Conservation (phyloP, 2,329 filamentous ascomycete genomes). For the Pseudophaeomoniella oleicola region DNA sequence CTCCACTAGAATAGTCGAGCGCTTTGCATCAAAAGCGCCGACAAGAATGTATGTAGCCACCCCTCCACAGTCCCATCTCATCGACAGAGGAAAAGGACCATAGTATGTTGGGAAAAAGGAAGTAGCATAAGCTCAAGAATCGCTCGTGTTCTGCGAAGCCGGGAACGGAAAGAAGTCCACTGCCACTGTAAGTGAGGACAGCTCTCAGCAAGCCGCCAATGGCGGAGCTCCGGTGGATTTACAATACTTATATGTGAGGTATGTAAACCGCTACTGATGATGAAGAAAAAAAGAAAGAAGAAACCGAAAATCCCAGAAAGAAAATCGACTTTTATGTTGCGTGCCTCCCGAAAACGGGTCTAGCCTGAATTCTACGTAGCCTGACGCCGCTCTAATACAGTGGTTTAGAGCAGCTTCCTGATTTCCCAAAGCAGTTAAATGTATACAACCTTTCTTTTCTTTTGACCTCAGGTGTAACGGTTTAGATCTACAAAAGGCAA, state of each 20-base stretch:
- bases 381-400: no score
- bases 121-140: not conserved
- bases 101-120: not conserved
- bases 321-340: no score
- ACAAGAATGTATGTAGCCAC: not conserved
- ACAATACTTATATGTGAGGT: not conserved
- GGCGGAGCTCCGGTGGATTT: not conserved
- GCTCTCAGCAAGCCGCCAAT: not conserved
- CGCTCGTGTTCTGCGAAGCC: not conserved
- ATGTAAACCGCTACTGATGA: not conserved
- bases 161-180: not conserved
- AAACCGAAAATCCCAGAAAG: not conserved
- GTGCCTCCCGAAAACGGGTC: no score
- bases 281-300: not conserved
- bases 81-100: not conserved
- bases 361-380: no score
- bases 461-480: no score
- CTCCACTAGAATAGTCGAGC: not conserved
- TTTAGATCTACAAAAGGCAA: no score
- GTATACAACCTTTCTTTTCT: no score
- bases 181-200: not conserved
- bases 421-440: no score
- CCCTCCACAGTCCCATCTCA: not conserved
- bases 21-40: not conserved
- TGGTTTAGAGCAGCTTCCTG: no score